A percentile compares a stretch with the other conserved stretches of the same genome.
phyloP scores from a whole-genome alignment of 208 protist genomes.

The Herpetomonas muscarum region DNA sequence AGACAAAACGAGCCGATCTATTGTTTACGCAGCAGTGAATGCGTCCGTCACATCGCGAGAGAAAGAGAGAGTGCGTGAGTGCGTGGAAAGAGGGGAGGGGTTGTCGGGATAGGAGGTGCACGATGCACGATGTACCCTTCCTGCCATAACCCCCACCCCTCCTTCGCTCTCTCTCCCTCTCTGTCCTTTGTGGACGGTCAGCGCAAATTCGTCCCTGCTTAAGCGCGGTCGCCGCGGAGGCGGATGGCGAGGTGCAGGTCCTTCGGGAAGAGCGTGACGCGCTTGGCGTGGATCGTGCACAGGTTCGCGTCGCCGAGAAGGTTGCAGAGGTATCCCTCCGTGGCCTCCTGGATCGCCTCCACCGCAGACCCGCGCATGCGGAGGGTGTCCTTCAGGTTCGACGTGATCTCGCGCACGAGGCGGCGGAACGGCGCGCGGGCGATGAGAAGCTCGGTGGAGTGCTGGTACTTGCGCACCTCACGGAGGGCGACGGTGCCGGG shows the following conservation, averaged over 20 bases:
- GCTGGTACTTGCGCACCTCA: conserved; percentile 99
- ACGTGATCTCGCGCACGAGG: conserved; percentile 98
- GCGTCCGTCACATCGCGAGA: too few relatives aligned
- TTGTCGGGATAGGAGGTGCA: conserved; percentile 4
- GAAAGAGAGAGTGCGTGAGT: conserved; percentile 10
- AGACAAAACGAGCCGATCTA: conserved; percentile 13
- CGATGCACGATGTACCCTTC: neutral
- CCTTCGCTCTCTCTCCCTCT: conserved; percentile 6
- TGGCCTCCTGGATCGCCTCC: conserved; percentile 96
- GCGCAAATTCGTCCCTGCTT: neutral
- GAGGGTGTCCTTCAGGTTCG: conserved; percentile 90
- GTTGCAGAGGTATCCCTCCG: conserved; percentile 93
- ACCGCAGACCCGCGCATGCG: conserved; percentile 65
- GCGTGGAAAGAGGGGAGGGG: neutral
- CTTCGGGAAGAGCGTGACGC: conserved; percentile 99
- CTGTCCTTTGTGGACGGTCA: neutral
- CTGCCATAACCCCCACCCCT: neutral
- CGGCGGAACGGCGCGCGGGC: conserved; percentile 98
- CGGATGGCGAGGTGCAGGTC: conserved; percentile 98
- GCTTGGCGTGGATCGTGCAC: conserved; percentile 98
- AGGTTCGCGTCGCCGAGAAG: conserved; percentile 95
- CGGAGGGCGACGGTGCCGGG: conserved; percentile 99
- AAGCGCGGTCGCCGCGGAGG: conserved; percentile 93
- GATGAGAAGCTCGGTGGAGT: conserved; percentile 98
- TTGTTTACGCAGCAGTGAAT: too few relatives aligned